Conservation (phyloP, 225 moss, liverwort and hornwort genomes). For the Polytrichum commune region DNA sequence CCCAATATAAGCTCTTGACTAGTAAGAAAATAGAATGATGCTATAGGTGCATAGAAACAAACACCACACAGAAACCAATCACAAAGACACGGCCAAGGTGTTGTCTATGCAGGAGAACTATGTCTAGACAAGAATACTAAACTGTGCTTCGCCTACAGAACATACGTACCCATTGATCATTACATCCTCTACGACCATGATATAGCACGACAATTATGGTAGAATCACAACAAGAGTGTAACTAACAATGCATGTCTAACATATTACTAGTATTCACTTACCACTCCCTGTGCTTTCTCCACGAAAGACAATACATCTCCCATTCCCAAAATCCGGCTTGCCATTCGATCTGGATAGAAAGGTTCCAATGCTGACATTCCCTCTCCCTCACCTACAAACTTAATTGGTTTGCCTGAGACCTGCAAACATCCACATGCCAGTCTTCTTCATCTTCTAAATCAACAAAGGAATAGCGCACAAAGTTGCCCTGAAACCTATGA, state of each 20-base stretch:
- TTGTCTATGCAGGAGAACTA: no score
- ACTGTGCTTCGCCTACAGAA: no score
- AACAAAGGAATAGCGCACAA: no score
- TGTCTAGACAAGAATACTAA: no score
- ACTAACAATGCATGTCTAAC: no score
- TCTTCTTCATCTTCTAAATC: no score
- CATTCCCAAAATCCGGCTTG: slow-evolving; percentile 93
- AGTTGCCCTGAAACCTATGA: no score
- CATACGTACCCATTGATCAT: no score
- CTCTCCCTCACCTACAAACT: slow-evolving; percentile 97
- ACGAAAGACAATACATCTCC: slow-evolving; percentile 93
- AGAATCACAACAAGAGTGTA: background rate
- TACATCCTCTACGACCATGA: background rate
- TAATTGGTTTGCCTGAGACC: slow-evolving; percentile 92
- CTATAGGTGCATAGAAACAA: background rate
- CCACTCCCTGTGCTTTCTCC: slow-evolving; percentile 93
- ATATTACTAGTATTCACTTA: slow-evolving; percentile 12
- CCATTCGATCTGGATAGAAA: slow-evolving; percentile 95
- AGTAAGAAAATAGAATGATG: background rate
- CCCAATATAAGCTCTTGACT: background rate
- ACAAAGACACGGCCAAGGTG: background rate
- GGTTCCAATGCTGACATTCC: slow-evolving; percentile 84
- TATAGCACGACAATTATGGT: slow-evolving; percentile 3
- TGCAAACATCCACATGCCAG: slow-evolving; percentile 18
- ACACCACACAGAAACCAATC: background rate